Evolutionary conservation across 164 flowering plant species (phyloP).

Genomic region (Annona cherimola): DNA sequence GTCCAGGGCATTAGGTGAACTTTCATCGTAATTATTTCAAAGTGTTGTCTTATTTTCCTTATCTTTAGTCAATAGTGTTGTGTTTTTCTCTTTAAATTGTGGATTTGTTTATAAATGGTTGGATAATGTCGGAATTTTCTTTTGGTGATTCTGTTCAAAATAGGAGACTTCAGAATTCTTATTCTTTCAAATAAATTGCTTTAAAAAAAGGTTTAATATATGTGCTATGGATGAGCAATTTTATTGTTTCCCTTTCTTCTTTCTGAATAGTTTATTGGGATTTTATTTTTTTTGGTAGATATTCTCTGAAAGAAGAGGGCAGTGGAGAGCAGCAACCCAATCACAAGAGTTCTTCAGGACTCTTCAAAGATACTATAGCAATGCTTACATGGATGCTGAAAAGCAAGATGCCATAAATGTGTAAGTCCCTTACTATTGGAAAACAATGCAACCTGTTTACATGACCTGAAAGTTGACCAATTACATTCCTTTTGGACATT

Average conservation of each 20-base stretch:
- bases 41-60: too few relatives aligned
- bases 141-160: neutral
- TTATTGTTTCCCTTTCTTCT: neutral
- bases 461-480: neutral
- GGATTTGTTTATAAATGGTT: too few relatives aligned
- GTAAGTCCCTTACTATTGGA: conserved; percentile 37
- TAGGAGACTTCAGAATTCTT: neutral
- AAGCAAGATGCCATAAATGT: conserved; percentile 93
- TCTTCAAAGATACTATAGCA: conserved; percentile 79
- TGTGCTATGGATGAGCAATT: neutral
- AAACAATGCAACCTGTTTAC: neutral
- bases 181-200: neutral
- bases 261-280: neutral
- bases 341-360: conserved; percentile 86
- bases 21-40: too few relatives aligned
- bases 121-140: too few relatives aligned
- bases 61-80: too few relatives aligned
- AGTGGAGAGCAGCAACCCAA: conserved; percentile 86
- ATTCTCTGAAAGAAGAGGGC: conserved; percentile 87
- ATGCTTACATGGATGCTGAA: conserved; percentile 89
- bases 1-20: too few relatives aligned
- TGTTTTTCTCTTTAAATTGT: too few relatives aligned
- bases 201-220: neutral
- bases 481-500: neutral
- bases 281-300: conserved; percentile 36